These are phyloP conservation scores for Lepidium sativum DNA, from an alignment of 345 rosid genomes.

Conservation along the genomic window DNA sequence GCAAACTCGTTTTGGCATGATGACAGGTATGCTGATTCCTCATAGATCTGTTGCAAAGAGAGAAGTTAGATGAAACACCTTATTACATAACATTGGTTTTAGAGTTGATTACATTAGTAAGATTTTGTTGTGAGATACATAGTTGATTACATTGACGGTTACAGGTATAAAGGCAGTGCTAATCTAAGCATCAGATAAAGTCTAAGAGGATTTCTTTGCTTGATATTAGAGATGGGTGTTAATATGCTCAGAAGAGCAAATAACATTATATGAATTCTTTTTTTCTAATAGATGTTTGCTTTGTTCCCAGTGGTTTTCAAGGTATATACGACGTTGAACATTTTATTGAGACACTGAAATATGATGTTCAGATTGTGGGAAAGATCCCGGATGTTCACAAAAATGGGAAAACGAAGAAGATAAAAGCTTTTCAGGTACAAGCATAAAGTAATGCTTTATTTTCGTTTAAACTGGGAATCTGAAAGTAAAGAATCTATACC, in stretches of 20 bases:
- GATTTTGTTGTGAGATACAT: neutral
- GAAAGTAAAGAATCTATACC: neutral
- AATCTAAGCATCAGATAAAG: neutral
- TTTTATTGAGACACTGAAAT: conserved; percentile 72
- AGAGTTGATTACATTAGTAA: neutral
- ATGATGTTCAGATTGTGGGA: conserved; percentile 82
- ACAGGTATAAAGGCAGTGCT: neutral
- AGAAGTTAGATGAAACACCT: neutral
- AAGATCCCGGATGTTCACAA: conserved; percentile 75
- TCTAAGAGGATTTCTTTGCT: neutral
- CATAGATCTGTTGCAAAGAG: neutral
- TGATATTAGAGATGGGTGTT: neutral
- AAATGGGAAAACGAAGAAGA: conserved; percentile 85
- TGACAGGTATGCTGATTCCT: conserved; percentile 56
- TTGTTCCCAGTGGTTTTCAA: conserved; percentile 66
- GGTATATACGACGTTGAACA: conserved; percentile 95
- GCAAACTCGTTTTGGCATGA: conserved; percentile 99
- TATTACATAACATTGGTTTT: neutral
- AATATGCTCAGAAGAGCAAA: neutral
- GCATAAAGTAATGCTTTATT: neutral
- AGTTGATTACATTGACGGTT: neutral
- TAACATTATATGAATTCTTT: neutral
- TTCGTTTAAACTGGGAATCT: neutral
- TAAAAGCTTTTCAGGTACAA: conserved; percentile 80
- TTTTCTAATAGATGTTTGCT: neutral